Evolutionary conservation across 345 rosid genomes (phyloP).

Genomic region (Brassica carinata): DNA sequence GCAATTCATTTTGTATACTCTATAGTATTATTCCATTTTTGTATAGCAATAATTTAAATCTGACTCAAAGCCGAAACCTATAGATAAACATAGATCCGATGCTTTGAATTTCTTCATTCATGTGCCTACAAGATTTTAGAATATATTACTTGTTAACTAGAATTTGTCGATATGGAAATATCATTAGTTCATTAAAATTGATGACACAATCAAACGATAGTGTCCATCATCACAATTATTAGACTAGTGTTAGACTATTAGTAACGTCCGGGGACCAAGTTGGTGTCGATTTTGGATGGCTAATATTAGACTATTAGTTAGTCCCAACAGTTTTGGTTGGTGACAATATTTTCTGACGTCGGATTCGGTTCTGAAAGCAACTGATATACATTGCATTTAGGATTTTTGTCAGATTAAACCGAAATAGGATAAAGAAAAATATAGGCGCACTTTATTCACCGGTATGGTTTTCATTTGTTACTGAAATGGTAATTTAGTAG

Average conservation of each 20-base stretch:
- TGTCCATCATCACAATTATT: not conserved
- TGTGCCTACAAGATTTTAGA: no score
- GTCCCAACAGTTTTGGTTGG: constrained; percentile 29
- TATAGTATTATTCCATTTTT: no score
- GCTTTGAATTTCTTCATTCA: no score
- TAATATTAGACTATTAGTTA: constrained; percentile 11
- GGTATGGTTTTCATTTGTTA: not conserved
- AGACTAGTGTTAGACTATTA: not conserved
- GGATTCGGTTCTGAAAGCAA: not conserved
- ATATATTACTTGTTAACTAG: not conserved
- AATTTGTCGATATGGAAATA: constrained; percentile 3
- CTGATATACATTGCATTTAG: not conserved
- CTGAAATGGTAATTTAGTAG: not conserved
- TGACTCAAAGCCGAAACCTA: no score
- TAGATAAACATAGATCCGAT: no score
- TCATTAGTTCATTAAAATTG: not conserved
- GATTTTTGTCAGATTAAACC: not conserved
- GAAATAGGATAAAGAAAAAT: not conserved
- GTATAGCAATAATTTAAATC: no score
- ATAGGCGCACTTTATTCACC: not conserved
- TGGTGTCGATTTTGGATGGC: constrained; percentile 24
- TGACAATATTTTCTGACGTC: constrained; percentile 6
- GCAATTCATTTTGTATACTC: no score
- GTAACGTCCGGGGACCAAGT: constrained; percentile 3
- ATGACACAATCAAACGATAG: not conserved